These are phyloP conservation scores for Cladosporium sp. DNA, from an alignment of 2,329 filamentous ascomycete species.

Conservation along the genomic window DNA sequence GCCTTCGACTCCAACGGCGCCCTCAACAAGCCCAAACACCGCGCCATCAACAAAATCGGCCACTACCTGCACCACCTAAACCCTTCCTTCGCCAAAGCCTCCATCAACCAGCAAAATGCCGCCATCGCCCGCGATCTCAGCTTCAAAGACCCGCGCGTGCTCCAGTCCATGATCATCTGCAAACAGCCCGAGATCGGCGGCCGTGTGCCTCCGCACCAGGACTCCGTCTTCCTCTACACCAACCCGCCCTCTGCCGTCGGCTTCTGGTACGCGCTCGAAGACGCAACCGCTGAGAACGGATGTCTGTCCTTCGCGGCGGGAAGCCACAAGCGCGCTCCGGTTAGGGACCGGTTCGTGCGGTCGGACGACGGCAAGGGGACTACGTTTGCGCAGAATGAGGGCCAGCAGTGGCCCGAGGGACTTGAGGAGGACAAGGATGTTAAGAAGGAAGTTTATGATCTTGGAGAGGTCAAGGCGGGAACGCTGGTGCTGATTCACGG, in stretches of 20 bases:
- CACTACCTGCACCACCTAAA: constrained; percentile 52
- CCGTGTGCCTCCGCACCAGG: constrained; percentile 86
- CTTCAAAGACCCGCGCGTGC: constrained; percentile 71
- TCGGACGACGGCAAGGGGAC: constrained; percentile 58
- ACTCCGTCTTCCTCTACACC: constrained; percentile 90
- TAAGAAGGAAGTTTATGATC: constrained; percentile 63
- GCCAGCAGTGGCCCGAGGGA: constrained; percentile 52
- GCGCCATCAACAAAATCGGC: constrained; percentile 73
- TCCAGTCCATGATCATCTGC: constrained; percentile 98
- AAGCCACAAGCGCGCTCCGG: constrained; percentile 71
- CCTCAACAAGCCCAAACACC: constrained; percentile 75
- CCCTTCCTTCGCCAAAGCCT: constrained; percentile 50
- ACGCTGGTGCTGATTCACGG: constrained; percentile 92
- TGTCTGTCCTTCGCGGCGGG: constrained; percentile 85
- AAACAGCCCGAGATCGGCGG: constrained; percentile 97
- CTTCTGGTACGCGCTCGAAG: constrained; percentile 97
- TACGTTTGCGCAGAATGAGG: constrained; percentile 62
- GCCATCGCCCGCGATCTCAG: constrained; percentile 70
- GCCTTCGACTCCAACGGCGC: constrained; percentile 68
- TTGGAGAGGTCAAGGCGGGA: constrained; percentile 87
- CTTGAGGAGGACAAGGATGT: constrained; percentile 42
- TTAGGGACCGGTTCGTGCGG: constrained; percentile 75
- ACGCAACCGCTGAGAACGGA: constrained; percentile 82
- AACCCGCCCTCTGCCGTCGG: constrained; percentile 85
- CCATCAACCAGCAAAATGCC: constrained; percentile 56